Evolutionary conservation across 1,139 yeast genomes (phyloP), one percentile per base, ranked within the genome.

Genomic region (Suhomyces choctaworum): DNA sequence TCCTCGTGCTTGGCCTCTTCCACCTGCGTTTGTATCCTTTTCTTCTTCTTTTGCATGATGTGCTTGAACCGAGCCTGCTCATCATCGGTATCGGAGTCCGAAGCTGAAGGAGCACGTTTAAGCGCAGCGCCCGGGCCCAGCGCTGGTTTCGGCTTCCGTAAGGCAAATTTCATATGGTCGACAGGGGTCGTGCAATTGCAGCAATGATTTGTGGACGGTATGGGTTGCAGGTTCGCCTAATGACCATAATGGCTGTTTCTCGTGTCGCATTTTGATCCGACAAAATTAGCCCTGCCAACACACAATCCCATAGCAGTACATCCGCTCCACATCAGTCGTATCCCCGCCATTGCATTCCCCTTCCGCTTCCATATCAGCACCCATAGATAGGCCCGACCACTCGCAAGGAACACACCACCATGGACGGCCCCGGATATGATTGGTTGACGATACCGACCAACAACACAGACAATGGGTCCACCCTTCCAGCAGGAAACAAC

Each of bases 381-480:
- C 20, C 8, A 17, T 17, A 17, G 20, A 17, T 7, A 17, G 20
- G 20, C 7, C 20, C 7, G 20, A 6, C 8, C 20, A 17, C 6
- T 6, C 20, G 8, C 8, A 17, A 8, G 20, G 8, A 17, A 17
- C 8, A 17, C 16, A 10, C 26, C 16, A 14, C 14, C 31, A 62
- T 60, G 67, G 53, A 52, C 31, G 56, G 56, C 13, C 49, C 64
- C 15, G 68, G 66, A 16, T 68, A 66, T 39, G 72, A 70, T 40
- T 70, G 76, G 75, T 53, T 68, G 28, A 61, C 66, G 14, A 31
- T 29, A 28, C 40, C 37, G 34, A 29, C 26, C 38, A 22, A 11
- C 4, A 32, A 21, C 21, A 25, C 25, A 11, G 29, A 22, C 12
- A 29, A 30, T 21, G 31, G 31, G 20, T 14, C 10, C 24, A 9